phyloP scores from a whole-genome alignment of 2,329 filamentous ascomycete genomes.

The Clonostachys rosea region DNA sequence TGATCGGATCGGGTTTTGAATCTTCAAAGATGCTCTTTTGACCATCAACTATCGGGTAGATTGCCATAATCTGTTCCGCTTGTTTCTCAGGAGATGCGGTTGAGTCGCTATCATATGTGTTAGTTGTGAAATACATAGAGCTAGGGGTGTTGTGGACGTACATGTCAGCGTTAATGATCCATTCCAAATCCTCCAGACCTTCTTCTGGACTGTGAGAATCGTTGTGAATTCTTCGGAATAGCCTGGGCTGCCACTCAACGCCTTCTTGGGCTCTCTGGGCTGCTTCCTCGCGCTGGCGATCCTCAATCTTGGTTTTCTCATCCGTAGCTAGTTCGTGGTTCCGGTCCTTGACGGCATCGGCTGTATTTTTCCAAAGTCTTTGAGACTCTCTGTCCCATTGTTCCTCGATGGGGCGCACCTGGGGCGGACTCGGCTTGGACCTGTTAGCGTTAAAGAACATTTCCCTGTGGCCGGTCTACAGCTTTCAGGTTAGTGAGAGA shows the following conservation, averaged over 20 bases:
- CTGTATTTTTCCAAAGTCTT: constrained; percentile 77
- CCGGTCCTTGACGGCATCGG: constrained; percentile 73
- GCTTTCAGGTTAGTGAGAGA: too few relatives aligned
- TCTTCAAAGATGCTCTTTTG: constrained; percentile 47
- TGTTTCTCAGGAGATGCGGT: constrained; percentile 60
- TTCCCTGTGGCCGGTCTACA: constrained; percentile 80
- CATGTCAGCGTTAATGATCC: constrained; percentile 88
- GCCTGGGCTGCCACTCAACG: constrained; percentile 79
- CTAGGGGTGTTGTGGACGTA: constrained; percentile 31
- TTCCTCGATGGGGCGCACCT: constrained; percentile 73
- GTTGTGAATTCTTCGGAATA: constrained; percentile 74
- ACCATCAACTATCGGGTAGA: constrained; percentile 79
- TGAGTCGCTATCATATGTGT: constrained; percentile 16
- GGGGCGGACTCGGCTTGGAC: constrained; percentile 71
- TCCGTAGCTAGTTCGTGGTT: constrained; percentile 89
- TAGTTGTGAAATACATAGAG: background rate
- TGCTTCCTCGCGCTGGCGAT: constrained; percentile 85
- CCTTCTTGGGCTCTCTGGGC: constrained; percentile 72
- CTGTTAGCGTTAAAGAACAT: constrained; percentile 83
- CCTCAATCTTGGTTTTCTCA: constrained; percentile 95
- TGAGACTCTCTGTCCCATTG: constrained; percentile 91
- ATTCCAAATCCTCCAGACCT: constrained; percentile 86
- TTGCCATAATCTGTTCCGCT: constrained; percentile 76
- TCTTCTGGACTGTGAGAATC: constrained; percentile 69
- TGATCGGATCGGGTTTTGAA: background rate